phyloP scores from a whole-genome alignment of 2,329 filamentous ascomycete species.

The Neonectria faginata region DNA sequence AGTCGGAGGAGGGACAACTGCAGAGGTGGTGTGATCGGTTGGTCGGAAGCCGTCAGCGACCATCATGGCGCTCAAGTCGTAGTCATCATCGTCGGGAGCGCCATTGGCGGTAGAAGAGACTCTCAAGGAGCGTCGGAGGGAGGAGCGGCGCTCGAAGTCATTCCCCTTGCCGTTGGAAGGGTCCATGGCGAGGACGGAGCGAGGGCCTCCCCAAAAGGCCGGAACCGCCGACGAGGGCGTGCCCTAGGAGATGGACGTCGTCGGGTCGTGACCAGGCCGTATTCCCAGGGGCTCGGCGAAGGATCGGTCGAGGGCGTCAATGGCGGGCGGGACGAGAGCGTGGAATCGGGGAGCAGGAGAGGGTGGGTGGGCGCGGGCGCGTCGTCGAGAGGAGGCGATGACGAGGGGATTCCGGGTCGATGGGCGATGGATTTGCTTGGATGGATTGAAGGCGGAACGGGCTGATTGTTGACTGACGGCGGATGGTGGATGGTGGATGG shows the following conservation, averaged over 20 bases:
- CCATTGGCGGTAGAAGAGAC: slow-evolving; percentile 51
- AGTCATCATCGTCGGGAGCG: slow-evolving; percentile 57
- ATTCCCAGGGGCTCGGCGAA: slow-evolving; percentile 34
- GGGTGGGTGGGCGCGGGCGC: not conserved
- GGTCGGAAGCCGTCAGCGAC: slow-evolving; percentile 67
- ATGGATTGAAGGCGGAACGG: slow-evolving; percentile 8
- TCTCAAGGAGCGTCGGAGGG: slow-evolving; percentile 56
- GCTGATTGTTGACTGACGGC: not conserved
- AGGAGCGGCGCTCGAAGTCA: slow-evolving; percentile 57
- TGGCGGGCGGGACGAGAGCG: slow-evolving; percentile 12
- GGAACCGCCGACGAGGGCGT: slow-evolving; percentile 44
- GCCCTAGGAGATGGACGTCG: slow-evolving; percentile 32
- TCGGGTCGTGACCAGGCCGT: slow-evolving; percentile 29
- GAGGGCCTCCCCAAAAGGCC: slow-evolving; percentile 40
- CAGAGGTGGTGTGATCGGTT: slow-evolving; percentile 33
- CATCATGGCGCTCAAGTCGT: slow-evolving; percentile 61
- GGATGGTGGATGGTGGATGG: slow-evolving; percentile 5
- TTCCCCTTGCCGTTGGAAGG: slow-evolving; percentile 53
- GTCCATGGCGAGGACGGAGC: slow-evolving; percentile 53
- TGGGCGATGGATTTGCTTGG: slow-evolving; percentile 1
- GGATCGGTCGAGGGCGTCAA: slow-evolving; percentile 24
- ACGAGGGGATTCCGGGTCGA: slow-evolving; percentile 19
- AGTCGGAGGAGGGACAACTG: slow-evolving; percentile 25
- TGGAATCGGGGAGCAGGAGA: slow-evolving; percentile 13
- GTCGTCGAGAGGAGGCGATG: slow-evolving; percentile 15